A percentile compares a stretch with the other conserved stretches of the same genome.
Conservation (phyloP, 2,329 filamentous ascomycete genomes). For the Aureobasidium sp. region DNA sequence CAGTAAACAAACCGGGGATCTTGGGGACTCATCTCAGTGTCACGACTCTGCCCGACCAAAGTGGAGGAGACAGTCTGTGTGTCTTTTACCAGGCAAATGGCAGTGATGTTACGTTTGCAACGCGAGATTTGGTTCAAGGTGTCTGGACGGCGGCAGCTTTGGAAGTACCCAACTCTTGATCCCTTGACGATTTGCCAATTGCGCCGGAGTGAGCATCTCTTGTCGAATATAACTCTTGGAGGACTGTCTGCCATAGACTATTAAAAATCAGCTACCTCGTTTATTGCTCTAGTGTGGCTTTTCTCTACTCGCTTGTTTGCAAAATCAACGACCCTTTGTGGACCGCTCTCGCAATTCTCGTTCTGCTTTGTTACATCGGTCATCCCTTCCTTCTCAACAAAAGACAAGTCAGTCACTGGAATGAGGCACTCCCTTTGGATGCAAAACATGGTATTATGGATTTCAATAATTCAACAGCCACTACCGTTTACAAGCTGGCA, state of each 20-base stretch:
- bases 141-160: conserved; percentile 20
- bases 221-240: neutral
- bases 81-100: conserved; percentile 27
- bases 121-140: conserved; percentile 23
- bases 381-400: too few species aligned
- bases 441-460: too few species aligned
- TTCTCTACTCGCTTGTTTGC: neutral
- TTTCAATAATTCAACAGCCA: too few species aligned
- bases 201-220: neutral
- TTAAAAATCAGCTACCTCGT: neutral
- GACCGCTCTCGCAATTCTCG: neutral
- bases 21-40: conserved; percentile 34
- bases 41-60: conserved; percentile 26
- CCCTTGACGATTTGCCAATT: neutral
- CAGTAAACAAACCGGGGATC: conserved; percentile 26
- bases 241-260: neutral
- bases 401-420: too few species aligned
- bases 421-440: too few species aligned
- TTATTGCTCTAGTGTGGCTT: neutral
- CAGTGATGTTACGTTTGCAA: conserved; percentile 22
- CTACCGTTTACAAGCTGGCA: neutral
- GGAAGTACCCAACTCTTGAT: conserved; percentile 5
- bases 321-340: neutral
- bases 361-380: too few species aligned
- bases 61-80: conserved; percentile 23